phyloP scores from a whole-genome alignment of 83 land plant species.

The Diphasiastrum complanatum region DNA sequence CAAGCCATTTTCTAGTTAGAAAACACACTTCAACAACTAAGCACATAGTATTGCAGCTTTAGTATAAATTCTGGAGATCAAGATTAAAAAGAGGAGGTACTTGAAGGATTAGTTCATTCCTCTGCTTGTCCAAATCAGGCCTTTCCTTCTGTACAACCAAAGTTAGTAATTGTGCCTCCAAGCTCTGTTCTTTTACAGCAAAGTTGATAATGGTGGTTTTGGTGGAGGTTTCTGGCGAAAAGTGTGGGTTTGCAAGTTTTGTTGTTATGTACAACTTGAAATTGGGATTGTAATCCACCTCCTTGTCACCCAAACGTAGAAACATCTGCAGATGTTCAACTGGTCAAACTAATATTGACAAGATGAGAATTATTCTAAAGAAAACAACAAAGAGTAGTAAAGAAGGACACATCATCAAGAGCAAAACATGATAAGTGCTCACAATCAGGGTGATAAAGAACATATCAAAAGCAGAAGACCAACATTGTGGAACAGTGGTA shows the following conservation, averaged over 20 bases:
- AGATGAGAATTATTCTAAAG: too few relatives aligned
- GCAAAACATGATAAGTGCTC: too few relatives aligned
- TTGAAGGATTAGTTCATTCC: conserved; percentile 30
- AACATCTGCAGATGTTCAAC: conserved; percentile 22
- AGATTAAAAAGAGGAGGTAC: conserved; percentile 12
- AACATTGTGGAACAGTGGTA: too few relatives aligned
- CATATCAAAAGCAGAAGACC: too few relatives aligned
- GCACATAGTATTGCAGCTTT: too few relatives aligned
- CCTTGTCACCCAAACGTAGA: conserved; percentile 28
- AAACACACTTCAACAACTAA: too few relatives aligned
- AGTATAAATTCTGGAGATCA: too few relatives aligned
- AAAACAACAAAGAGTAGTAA: too few relatives aligned
- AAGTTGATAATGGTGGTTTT: conserved; percentile 35
- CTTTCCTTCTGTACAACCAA: conserved; percentile 34
- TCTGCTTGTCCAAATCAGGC: conserved; percentile 34
- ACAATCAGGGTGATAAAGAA: too few relatives aligned
- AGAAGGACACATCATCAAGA: too few relatives aligned
- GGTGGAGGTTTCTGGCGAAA: conserved; percentile 28
- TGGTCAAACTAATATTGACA: too few relatives aligned
- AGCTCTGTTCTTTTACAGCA: conserved; percentile 32
- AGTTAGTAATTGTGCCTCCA: conserved; percentile 29
- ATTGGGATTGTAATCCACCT: conserved; percentile 26
- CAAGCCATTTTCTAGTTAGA: too few relatives aligned
- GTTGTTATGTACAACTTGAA: conserved; percentile 35
- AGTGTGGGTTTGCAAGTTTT: conserved; percentile 33